A percentile compares a stretch with the other conserved stretches of the same genome.
Conservation (phyloP, 2,329 filamentous ascomycete genomes). For the Colletotrichum simmondsii region DNA sequence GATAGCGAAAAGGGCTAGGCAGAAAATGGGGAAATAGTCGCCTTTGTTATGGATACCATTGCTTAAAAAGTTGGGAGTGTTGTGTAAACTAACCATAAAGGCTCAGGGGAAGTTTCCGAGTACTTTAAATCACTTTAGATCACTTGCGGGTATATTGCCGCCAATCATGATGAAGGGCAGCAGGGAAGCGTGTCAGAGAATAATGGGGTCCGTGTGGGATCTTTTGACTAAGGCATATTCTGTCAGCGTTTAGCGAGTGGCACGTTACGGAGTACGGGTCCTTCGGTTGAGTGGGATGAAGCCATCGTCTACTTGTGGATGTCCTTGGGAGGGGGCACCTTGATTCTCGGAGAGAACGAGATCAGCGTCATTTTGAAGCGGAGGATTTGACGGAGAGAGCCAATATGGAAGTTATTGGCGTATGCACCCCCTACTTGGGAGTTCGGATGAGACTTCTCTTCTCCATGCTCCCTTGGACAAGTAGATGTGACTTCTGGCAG, state of each 20-base stretch:
- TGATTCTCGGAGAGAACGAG: background rate
- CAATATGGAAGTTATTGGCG: background rate
- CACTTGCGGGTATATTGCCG: background rate
- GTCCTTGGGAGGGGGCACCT: background rate
- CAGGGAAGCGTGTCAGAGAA: constrained; percentile 16
- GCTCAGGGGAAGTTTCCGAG: constrained; percentile 7
- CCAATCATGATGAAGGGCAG: constrained; percentile 8
- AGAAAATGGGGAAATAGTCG: background rate
- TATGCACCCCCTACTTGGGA: too few species aligned
- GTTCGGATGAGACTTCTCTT: too few species aligned
- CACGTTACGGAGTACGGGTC: background rate
- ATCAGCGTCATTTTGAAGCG: constrained; percentile 16
- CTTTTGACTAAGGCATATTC: constrained; percentile 8
- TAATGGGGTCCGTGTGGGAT: background rate
- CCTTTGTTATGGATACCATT: background rate
- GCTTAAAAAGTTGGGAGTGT: background rate
- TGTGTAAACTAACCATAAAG: background rate
- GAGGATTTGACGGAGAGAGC: background rate
- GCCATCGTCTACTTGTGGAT: constrained; percentile 6
- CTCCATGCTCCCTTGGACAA: too few species aligned
- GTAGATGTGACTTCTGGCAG: too few species aligned
- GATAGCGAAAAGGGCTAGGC: too few species aligned
- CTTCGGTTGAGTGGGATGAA: background rate
- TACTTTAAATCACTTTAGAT: constrained; percentile 3
- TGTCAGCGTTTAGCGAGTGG: constrained; percentile 19